Evolutionary conservation across 495 filamentous ascomycete genomes (phyloP).

Genomic region (Penicillium chermesinum): DNA sequence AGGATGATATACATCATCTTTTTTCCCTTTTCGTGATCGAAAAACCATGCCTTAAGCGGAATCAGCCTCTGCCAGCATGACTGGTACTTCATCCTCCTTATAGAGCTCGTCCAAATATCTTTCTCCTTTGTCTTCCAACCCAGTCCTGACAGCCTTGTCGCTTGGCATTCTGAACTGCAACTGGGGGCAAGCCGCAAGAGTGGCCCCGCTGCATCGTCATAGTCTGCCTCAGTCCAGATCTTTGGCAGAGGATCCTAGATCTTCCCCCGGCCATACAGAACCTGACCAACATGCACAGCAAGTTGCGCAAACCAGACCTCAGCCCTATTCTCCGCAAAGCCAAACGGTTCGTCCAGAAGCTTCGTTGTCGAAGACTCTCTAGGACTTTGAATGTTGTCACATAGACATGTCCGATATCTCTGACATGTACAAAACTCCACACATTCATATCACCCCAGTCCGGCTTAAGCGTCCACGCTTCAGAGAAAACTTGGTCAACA

Average conservation of each 20-base stretch:
- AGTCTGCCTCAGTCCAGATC: slow-evolving; percentile 9
- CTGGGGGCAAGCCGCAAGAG: slow-evolving; percentile 22
- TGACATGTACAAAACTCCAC: slow-evolving; percentile 26
- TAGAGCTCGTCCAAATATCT: slow-evolving; percentile 23
- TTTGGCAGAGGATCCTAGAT: neutral
- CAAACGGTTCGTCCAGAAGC: slow-evolving; percentile 28
- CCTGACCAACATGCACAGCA: slow-evolving; percentile 22
- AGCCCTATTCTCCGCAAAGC: slow-evolving; percentile 34
- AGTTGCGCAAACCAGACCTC: slow-evolving; percentile 24
- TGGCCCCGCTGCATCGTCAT: slow-evolving; percentile 29
- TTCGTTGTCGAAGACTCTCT: slow-evolving; percentile 13
- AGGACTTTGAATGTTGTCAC: slow-evolving; percentile 29
- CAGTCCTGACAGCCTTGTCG: slow-evolving; percentile 24
- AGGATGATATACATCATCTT: neutral
- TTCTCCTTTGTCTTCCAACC: slow-evolving; percentile 36
- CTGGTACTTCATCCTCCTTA: slow-evolving; percentile 34
- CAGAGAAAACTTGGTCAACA: slow-evolving; percentile 26
- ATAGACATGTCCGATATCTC: slow-evolving; percentile 25
- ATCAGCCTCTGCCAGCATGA: slow-evolving; percentile 22
- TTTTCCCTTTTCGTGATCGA: too few relatives aligned
- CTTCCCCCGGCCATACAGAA: neutral
- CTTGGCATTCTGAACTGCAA: slow-evolving; percentile 24
- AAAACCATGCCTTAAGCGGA: neutral
- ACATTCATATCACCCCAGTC: slow-evolving; percentile 25
- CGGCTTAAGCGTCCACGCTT: slow-evolving; percentile 30